Percentiles rank a stretch among this genome's conserved stretches.
Conservation (phyloP, 306 rosid genomes). For the Trichosanthes cucumerina region DNA sequence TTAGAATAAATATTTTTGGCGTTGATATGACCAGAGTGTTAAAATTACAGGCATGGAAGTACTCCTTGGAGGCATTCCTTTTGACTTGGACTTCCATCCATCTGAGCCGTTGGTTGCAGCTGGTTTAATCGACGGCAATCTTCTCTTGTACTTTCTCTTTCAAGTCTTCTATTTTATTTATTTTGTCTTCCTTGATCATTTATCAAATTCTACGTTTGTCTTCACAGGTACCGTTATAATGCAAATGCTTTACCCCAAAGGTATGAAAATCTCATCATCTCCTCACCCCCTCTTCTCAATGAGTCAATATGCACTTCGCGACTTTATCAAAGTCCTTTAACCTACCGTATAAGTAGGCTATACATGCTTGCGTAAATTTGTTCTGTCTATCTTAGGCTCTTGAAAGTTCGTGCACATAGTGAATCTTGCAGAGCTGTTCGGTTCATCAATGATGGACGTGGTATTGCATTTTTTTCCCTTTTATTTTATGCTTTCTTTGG, state of each 20-base stretch:
- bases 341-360: background rate
- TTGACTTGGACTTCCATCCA: conserved; percentile 78
- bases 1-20: background rate
- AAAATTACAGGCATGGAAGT: conserved; percentile 39
- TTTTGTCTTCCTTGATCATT: background rate
- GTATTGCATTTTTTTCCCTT: conserved; percentile 18
- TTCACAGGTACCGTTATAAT: conserved; percentile 45
- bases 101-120: conserved; percentile 47
- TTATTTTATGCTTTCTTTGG: background rate
- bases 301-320: background rate
- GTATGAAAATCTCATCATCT: conserved; percentile 12
- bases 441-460: conserved; percentile 65
- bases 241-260: conserved; percentile 44
- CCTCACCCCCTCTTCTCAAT: background rate
- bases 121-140: conserved; percentile 53
- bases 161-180: background rate
- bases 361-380: background rate
- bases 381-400: conserved; percentile 27
- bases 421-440: conserved; percentile 80
- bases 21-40: background rate
- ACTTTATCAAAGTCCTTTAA: background rate
- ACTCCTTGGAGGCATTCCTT: conserved; percentile 48
- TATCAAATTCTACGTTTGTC: background rate
- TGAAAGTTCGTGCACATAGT: conserved; percentile 66
- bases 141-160: conserved; percentile 40